Evolutionary conservation across 192 early-diverging fungal species (phyloP), one percentile per base, ranked within the genome.

Genomic region (Entomortierella parvispora): DNA sequence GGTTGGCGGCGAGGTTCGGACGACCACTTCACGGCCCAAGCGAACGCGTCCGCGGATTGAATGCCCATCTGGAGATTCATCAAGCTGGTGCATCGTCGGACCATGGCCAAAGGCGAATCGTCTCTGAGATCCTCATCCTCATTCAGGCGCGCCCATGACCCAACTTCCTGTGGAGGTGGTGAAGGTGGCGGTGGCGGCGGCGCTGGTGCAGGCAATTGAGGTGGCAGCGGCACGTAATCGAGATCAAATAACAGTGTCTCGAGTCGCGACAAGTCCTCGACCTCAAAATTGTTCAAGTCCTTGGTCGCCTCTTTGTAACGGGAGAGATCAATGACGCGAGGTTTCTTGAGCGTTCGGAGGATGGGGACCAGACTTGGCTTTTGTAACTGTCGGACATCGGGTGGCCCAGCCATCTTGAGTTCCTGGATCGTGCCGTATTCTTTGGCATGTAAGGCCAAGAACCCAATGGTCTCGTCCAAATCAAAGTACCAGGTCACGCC

Each of bases 361-460:
- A 77, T 52, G 14, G 26, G n/a, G 7, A 53, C 33, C 31, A 77
- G 17, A 29, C 29, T 26, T 1, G 74, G 74, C 22, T 76, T 76
- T 34, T 77, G 58, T 31, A 68, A 20, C 5, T 49, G 9, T 18
- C 66, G 28, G 17, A 48, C 61, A 31, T 77, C 74, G 34, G 63
- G 51, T 1, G 74, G 74, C 4, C 74, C 74, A 15, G 74, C 48
- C 47, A 77, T 26, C 43, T 68, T 77, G 65, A 77, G 37, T 33
- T 68, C 66, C 6, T 48, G 65, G 34, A 77, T 68, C 9, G 65
- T 77, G 0, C 65, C 65, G 50, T 37, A 68, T 1, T 55, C 47
- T 15, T 47, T 31, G 1, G 52, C 29, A 20, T 77, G 74, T 37
- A 63, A 28, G 2, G 58, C 57, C 4, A 77, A 9, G 58, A 77